These are phyloP conservation scores for Hypericum perforatum DNA, from an alignment of 345 rosid species.

Conservation along the genomic window DNA sequence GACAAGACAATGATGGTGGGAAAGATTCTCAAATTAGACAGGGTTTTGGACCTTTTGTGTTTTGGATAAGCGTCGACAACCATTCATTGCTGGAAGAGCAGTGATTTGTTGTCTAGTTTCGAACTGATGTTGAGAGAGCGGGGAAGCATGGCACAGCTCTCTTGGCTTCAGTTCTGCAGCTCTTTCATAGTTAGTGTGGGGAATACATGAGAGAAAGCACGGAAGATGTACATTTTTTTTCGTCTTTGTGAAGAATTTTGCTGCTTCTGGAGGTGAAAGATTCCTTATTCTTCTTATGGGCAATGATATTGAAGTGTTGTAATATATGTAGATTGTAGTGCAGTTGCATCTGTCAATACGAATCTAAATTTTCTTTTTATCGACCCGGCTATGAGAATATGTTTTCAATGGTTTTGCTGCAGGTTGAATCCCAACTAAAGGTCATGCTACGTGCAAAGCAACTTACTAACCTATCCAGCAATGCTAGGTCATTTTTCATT, in stretches of 20 bases:
- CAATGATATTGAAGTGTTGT: neutral
- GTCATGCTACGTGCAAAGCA: constrained; percentile 73
- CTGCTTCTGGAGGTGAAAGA: neutral
- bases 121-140: neutral
- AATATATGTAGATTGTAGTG: neutral
- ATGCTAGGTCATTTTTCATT: constrained; percentile 57
- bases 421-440: constrained; percentile 19
- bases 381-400: neutral
- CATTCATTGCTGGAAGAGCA: neutral
- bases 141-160: neutral
- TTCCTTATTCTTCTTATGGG: neutral
- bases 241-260: neutral
- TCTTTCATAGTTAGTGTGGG: neutral
- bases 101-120: neutral
- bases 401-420: neutral
- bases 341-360: neutral
- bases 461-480: constrained; percentile 55
- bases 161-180: neutral
- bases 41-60: neutral
- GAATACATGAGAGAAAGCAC: neutral
- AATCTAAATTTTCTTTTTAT: neutral
- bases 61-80: neutral
- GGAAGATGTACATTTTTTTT: neutral
- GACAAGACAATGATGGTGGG: constrained; percentile 3
- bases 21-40: neutral